These are phyloP conservation scores for Xylariaceae sp. DNA, from an alignment of 2,329 filamentous ascomycete species.

Conservation along the genomic window DNA sequence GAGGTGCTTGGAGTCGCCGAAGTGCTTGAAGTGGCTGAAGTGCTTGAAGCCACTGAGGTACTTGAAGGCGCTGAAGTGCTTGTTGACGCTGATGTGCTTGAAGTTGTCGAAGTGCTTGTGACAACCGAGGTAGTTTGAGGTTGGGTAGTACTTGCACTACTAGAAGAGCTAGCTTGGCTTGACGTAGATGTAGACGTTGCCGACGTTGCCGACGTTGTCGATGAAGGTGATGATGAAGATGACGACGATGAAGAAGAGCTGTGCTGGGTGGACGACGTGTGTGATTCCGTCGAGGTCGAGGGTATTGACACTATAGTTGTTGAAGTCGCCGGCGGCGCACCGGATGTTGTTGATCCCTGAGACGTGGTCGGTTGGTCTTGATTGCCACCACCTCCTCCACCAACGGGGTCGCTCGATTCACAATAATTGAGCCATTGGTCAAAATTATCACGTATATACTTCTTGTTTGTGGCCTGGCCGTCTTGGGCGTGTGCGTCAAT, in stretches of 20 bases:
- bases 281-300: conserved; percentile 10
- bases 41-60: too few relatives aligned
- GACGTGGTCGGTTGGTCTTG: conserved; percentile 16
- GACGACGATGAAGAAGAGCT: too few relatives aligned
- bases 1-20: too few relatives aligned
- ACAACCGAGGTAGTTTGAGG: background rate
- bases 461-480: conserved; percentile 28
- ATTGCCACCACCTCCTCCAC: conserved; percentile 4
- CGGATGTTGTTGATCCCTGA: conserved; percentile 16
- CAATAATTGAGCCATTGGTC: conserved; percentile 46
- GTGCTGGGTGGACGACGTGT: conserved; percentile 2
- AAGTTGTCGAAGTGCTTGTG: too few relatives aligned
- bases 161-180: background rate
- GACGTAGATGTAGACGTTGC: background rate
- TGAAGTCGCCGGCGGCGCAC: conserved; percentile 15
- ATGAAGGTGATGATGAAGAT: too few relatives aligned
- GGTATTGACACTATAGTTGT: conserved; percentile 15
- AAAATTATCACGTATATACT: conserved; percentile 38
- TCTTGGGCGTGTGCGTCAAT: conserved; percentile 29
- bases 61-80: too few relatives aligned
- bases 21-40: too few relatives aligned
- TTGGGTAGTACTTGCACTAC: background rate
- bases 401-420: conserved; percentile 1
- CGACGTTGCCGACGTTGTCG: too few relatives aligned
- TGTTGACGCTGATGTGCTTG: too few relatives aligned